Conservation (phyloP, 305 asterid species). For the Fraxinus angustifolia region DNA sequence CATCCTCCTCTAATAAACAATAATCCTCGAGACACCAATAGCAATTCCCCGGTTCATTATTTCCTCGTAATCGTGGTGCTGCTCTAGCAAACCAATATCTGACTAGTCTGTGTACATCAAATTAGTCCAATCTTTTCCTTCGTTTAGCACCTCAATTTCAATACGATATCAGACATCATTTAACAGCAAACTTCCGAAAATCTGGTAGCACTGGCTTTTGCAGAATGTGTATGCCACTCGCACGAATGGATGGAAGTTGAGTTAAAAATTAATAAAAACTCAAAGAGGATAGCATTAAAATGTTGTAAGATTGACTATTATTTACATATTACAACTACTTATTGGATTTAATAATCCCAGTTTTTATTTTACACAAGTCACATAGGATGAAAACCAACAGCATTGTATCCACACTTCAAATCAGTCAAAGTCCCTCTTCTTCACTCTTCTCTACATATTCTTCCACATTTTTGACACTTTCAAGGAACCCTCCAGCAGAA, state of each 20-base stretch:
- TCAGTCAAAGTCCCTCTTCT: background rate
- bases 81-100: background rate
- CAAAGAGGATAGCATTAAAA: background rate
- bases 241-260: background rate
- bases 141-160: background rate
- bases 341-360: background rate
- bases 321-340: background rate
- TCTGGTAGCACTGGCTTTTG: background rate
- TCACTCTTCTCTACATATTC: background rate
- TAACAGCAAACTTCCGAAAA: background rate
- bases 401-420: constrained; percentile 2
- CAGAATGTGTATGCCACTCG: background rate
- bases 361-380: background rate
- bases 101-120: background rate
- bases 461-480: background rate
- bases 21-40: background rate
- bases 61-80: background rate
- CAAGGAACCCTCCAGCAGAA: background rate
- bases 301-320: background rate
- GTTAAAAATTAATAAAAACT: background rate
- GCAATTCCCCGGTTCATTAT: background rate
- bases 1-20: background rate
- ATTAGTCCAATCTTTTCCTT: background rate
- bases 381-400: background rate
- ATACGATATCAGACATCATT: background rate